Evolutionary conservation across 2,329 filamentous ascomycete genomes (phyloP).

Genomic region (Fusarium sp.): DNA sequence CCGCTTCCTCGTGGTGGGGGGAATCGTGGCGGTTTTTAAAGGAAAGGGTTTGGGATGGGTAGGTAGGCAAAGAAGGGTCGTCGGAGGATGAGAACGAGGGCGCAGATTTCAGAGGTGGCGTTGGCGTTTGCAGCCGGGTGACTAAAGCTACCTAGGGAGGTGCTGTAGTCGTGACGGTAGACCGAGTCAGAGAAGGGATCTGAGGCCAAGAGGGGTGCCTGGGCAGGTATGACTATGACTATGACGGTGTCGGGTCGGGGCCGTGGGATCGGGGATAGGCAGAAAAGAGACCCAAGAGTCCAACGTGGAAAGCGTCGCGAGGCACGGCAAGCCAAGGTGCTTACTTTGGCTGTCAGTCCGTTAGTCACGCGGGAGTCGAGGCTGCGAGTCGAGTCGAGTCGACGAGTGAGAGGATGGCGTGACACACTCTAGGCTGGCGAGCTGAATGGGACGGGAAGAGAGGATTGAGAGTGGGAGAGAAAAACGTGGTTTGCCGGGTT

Average conservation of each 20-base stretch:
- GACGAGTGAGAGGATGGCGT: background rate
- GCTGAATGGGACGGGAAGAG: background rate
- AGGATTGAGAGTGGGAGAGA: background rate
- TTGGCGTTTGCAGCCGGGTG: constrained; percentile 37
- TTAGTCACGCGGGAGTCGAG: background rate
- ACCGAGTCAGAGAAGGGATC: constrained; percentile 31
- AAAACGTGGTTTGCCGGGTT: constrained; percentile 4
- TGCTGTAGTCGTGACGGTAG: constrained; percentile 29
- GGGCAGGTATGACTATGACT: constrained; percentile 29
- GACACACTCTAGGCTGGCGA: background rate
- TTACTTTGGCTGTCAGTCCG: constrained; percentile 1
- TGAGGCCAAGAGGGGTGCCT: background rate
- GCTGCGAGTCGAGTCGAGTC: background rate
- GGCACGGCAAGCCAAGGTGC: background rate
- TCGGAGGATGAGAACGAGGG: constrained; percentile 21
- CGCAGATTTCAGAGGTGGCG: constrained; percentile 33
- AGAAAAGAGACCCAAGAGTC: constrained; percentile 17
- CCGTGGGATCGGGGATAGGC: constrained; percentile 31
- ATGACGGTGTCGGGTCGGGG: constrained; percentile 33
- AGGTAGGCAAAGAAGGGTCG: background rate
- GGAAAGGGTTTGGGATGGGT: constrained; percentile 11
- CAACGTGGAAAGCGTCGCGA: background rate
- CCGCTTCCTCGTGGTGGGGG: constrained; percentile 69
- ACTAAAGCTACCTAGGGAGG: constrained; percentile 20
- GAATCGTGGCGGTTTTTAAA: constrained; percentile 63